phyloP scores from a whole-genome alignment of 2,329 filamentous ascomycete genomes.

The Exophiala lecanii-corni region DNA sequence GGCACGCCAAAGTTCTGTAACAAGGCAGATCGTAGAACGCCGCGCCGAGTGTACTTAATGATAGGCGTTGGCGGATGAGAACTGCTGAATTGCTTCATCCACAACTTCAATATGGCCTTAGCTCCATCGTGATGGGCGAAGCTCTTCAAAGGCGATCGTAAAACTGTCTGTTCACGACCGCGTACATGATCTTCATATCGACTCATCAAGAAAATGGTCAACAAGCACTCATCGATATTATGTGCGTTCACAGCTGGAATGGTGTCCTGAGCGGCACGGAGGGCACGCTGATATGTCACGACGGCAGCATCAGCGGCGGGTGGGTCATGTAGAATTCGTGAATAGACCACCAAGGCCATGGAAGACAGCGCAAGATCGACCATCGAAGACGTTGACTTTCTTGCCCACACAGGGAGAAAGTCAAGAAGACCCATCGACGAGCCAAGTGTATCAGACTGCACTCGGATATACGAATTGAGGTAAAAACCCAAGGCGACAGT shows the following conservation, averaged over 20 bases:
- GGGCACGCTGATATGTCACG: neutral
- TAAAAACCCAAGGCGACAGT: neutral
- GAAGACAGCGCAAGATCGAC: neutral
- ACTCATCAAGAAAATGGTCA: slow-evolving; percentile 1
- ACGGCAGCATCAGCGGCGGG: neutral
- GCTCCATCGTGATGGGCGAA: neutral
- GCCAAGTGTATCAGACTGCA: neutral
- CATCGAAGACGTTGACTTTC: neutral
- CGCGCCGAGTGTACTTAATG: neutral
- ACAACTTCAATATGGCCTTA: neutral
- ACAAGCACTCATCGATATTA: neutral
- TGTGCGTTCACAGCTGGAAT: neutral
- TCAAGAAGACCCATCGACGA: neutral
- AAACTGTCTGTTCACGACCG: neutral
- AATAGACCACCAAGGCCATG: neutral
- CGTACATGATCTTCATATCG: neutral
- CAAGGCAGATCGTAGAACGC: neutral
- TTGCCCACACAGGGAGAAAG: neutral
- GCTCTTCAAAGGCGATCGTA: neutral
- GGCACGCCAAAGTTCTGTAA: neutral
- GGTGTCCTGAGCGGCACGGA: neutral
- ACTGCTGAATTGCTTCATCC: neutral
- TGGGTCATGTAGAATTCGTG: neutral
- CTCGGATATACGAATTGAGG: neutral
- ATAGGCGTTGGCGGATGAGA: neutral